phyloP scores from a whole-genome alignment of 345 rosid species.

The Melastoma malabathricum region DNA sequence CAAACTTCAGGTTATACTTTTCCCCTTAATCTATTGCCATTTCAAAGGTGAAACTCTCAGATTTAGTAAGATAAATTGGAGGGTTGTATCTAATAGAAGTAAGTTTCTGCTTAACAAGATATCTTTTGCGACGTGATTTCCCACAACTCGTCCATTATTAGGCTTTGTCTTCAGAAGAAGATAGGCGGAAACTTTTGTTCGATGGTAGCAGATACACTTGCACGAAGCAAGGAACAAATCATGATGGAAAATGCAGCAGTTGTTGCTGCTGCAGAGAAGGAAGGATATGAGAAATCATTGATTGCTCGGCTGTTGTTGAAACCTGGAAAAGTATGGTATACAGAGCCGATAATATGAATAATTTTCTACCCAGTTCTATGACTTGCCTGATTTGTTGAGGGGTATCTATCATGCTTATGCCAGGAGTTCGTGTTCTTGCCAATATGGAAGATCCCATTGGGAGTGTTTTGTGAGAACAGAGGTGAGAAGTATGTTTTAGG shows the following conservation, averaged over 20 bases:
- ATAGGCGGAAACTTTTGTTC: conserved; percentile 60
- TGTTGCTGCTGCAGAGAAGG: conserved; percentile 59
- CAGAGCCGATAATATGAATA: background rate
- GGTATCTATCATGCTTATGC: too few relatives aligned
- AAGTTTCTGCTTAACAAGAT: background rate
- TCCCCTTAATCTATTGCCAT: background rate
- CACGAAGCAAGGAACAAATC: conserved; percentile 59
- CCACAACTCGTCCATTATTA: conserved; percentile 11
- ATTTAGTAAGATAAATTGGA: background rate
- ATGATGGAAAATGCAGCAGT: conserved; percentile 66
- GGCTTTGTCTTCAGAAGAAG: conserved; percentile 55
- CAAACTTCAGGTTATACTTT: conserved; percentile 53
- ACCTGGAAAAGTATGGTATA: conserved; percentile 63
- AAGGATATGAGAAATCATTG: conserved; percentile 69
- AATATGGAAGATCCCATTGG: conserved; percentile 96
- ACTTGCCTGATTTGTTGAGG: background rate
- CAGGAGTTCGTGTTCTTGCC: conserved; percentile 55
- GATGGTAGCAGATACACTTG: conserved; percentile 74
- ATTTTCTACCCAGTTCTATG: background rate
- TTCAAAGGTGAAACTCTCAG: conserved; percentile 4
- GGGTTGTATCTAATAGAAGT: background rate
- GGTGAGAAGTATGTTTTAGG: conserved; percentile 26
- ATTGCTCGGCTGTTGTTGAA: conserved; percentile 69
- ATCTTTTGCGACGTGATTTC: too few relatives aligned
- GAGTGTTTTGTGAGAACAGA: conserved; percentile 61